These are phyloP conservation scores for Colletotrichum somersetense DNA, from an alignment of 2,329 filamentous ascomycete genomes.

Conservation along the genomic window DNA sequence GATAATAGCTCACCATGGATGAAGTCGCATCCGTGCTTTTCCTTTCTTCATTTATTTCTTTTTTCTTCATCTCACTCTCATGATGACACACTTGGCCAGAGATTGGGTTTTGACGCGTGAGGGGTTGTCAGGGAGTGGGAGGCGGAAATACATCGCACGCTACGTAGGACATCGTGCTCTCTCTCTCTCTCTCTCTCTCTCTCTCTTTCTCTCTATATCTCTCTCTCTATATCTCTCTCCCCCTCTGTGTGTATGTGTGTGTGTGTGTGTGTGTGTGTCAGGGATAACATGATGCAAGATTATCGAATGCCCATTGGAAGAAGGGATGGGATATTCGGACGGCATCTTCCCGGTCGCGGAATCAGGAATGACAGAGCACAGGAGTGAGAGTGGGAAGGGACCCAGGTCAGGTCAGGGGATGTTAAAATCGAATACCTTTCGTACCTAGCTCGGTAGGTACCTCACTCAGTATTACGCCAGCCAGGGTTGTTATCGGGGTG, in stretches of 20 bases:
- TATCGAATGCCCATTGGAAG: neutral
- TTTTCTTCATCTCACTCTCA: conserved; percentile 44
- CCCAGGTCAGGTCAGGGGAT: neutral
- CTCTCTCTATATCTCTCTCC: no score
- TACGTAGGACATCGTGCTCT: no score
- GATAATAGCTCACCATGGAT: neutral
- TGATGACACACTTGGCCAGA: conserved; percentile 7
- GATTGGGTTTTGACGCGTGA: neutral
- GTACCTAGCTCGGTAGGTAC: no score
- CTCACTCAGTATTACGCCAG: no score
- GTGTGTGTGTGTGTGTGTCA: neutral
- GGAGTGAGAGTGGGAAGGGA: neutral
- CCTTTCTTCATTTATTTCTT: no score
- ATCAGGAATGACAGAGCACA: neutral
- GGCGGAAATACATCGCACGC: no score
- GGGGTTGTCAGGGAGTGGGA: neutral
- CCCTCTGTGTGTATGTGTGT: no score
- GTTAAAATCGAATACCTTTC: neutral
- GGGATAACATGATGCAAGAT: neutral
- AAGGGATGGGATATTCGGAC: neutral
- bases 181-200: no score
- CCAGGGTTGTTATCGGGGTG: conserved; percentile 27
- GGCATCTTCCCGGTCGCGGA: neutral
- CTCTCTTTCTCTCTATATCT: no score
- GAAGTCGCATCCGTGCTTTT: neutral